These are phyloP conservation scores for Paulownia fortunei DNA, from an alignment of 257 asterid species.

Conservation along the genomic window DNA sequence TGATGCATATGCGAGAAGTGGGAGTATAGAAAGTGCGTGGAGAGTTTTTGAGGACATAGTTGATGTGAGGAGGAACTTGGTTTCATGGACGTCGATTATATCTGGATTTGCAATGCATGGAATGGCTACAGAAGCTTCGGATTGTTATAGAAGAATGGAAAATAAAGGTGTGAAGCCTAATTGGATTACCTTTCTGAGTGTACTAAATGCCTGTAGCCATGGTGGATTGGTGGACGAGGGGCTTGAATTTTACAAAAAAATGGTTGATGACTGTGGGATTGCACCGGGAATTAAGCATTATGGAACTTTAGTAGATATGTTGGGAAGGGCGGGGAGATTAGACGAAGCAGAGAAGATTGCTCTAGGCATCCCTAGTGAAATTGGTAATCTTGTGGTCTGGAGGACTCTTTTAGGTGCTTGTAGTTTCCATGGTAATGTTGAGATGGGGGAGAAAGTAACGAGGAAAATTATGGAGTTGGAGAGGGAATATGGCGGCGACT, in stretches of 20 bases:
- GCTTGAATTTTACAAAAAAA: constrained; percentile 53
- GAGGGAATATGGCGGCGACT: constrained; percentile 74
- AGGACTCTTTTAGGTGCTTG: constrained; percentile 84
- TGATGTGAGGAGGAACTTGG: constrained; percentile 52
- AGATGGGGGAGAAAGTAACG: constrained; percentile 67
- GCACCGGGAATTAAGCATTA: constrained; percentile 66
- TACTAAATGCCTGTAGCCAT: constrained; percentile 73
- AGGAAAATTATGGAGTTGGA: constrained; percentile 61
- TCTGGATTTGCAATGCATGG: constrained; percentile 81
- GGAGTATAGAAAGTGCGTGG: constrained; percentile 55
- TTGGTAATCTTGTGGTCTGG: constrained; percentile 64
- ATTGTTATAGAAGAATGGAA: constrained; percentile 56
- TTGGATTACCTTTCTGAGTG: constrained; percentile 59
- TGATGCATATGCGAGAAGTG: constrained; percentile 75
- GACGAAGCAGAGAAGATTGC: constrained; percentile 83
- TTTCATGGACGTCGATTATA: constrained; percentile 78
- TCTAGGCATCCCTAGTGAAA: constrained; percentile 46
- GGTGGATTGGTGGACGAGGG: constrained; percentile 80
- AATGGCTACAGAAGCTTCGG: constrained; percentile 68
- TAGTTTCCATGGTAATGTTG: constrained; percentile 69
- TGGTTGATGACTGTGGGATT: constrained; percentile 53
- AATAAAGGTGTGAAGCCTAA: constrained; percentile 54
- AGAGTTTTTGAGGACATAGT: constrained; percentile 55
- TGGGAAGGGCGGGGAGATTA: constrained; percentile 85
- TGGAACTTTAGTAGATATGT: constrained; percentile 68